phyloP scores from a whole-genome alignment of 805 yeast species.

The Grigorovia transvaalensis region DNA sequence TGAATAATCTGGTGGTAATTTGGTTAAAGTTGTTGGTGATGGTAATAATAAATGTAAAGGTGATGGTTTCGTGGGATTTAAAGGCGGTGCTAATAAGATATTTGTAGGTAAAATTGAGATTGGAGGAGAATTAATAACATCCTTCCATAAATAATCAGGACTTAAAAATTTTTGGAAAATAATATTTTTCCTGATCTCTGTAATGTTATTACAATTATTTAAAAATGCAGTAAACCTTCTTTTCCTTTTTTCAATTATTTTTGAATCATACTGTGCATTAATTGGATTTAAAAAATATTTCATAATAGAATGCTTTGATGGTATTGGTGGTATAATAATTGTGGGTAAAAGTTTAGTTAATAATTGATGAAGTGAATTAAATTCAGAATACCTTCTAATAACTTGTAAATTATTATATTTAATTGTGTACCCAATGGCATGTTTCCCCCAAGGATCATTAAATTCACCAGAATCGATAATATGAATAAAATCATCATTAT shows the following conservation, averaged over 20 bases:
- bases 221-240: conserved; percentile 68
- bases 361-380: conserved; percentile 68
- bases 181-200: conserved; percentile 44
- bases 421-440: conserved; percentile 78
- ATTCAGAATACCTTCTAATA: conserved; percentile 84
- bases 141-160: conserved; percentile 78
- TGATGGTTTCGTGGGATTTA: conserved; percentile 45
- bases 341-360: conserved; percentile 70
- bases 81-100: conserved; percentile 50
- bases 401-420: conserved; percentile 48
- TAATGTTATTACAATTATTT: conserved; percentile 57
- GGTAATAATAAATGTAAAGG: conserved; percentile 57
- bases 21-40: conserved; percentile 41
- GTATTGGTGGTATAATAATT: conserved; percentile 83
- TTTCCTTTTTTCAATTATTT: conserved; percentile 55
- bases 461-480: conserved; percentile 81
- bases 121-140: conserved; percentile 51
- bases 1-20: background rate
- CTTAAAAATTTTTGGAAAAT: conserved; percentile 72
- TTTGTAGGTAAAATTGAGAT: conserved; percentile 42
- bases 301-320: conserved; percentile 65
- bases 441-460: conserved; percentile 64
- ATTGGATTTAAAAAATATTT: conserved; percentile 36
- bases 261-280: conserved; percentile 34
- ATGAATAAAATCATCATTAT: conserved; percentile 27